Percentiles rank a stretch among this genome's conserved stretches.
Evolutionary conservation across 163 green algal species (phyloP).

Genomic region (Chlorella variabilis): DNA sequence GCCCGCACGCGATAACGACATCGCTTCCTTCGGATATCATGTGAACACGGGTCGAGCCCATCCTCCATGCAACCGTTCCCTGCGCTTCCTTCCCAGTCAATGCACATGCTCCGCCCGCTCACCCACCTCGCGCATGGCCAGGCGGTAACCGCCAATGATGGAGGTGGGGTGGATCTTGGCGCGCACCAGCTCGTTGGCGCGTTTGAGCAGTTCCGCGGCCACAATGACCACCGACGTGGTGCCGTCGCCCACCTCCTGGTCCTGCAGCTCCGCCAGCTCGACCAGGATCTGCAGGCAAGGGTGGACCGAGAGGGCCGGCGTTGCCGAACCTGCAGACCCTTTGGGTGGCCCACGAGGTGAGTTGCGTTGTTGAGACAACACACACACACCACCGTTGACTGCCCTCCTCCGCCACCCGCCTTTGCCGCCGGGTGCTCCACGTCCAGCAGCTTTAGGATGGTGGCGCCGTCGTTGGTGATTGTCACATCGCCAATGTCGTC

Average conservation of each 20-base stretch:
- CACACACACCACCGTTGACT: too few relatives aligned
- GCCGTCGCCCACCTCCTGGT: constrained; percentile 98
- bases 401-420: constrained; percentile 59
- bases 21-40: too few relatives aligned
- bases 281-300: constrained; percentile 90
- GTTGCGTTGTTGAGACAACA: too few relatives aligned
- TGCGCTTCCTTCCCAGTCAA: too few relatives aligned
- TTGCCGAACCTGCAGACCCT: too few relatives aligned
- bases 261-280: constrained; percentile 98
- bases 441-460: constrained; percentile 98
- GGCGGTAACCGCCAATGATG: constrained; percentile 96
- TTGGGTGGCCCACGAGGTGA: neutral
- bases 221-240: constrained; percentile 99
- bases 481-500: constrained; percentile 99
- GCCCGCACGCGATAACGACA: too few relatives aligned
- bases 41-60: too few relatives aligned
- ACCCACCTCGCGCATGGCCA: constrained; percentile 95
- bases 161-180: constrained; percentile 98
- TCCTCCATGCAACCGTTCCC: too few relatives aligned
- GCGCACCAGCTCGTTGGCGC: constrained; percentile 94
- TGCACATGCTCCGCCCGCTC: neutral
- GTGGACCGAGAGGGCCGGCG: too few relatives aligned
- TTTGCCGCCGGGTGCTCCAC: constrained; percentile 99
- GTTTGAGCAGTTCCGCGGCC: constrained; percentile 95
- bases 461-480: constrained; percentile 99